These are phyloP conservation scores for Epicoccum sorghinum DNA, from an alignment of 2,329 filamentous ascomycete species.

Conservation along the genomic window DNA sequence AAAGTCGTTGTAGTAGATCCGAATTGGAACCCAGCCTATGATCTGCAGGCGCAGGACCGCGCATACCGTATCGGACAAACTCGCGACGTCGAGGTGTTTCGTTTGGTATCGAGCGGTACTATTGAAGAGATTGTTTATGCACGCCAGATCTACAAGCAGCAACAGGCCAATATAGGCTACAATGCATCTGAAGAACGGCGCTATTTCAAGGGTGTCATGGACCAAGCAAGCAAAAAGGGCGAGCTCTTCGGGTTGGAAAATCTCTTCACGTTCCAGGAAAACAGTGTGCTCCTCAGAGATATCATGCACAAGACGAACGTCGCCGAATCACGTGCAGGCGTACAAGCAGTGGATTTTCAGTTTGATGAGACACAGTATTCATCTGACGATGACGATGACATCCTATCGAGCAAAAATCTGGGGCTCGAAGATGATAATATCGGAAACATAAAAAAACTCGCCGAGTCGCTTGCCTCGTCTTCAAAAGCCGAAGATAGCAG, in stretches of 20 bases:
- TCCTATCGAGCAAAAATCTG: conserved; percentile 35
- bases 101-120: conserved; percentile 86
- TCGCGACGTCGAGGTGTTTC: conserved; percentile 92
- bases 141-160: conserved; percentile 97
- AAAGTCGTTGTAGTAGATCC: conserved; percentile 98
- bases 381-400: conserved; percentile 30
- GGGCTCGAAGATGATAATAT: conserved; percentile 39
- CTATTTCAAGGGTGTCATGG: conserved; percentile 94
- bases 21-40: conserved; percentile 95
- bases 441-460: conserved; percentile 66
- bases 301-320: conserved; percentile 99
- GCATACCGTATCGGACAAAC: conserved; percentile 95
- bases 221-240: conserved; percentile 79
- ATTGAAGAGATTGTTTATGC: conserved; percentile 98
- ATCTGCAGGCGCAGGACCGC: conserved; percentile 93
- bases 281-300: conserved; percentile 83
- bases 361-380: conserved; percentile 39
- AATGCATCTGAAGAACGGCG: conserved; percentile 88
- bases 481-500: conserved; percentile 23
- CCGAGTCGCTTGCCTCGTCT: conserved; percentile 32
- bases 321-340: conserved; percentile 86
- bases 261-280: conserved; percentile 79
- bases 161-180: conserved; percentile 97
- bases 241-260: conserved; percentile 93
- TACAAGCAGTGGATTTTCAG: conserved; percentile 79